These are phyloP conservation scores for Rhynchosporium agropyri DNA, from an alignment of 2,329 filamentous ascomycete species.

Conservation along the genomic window DNA sequence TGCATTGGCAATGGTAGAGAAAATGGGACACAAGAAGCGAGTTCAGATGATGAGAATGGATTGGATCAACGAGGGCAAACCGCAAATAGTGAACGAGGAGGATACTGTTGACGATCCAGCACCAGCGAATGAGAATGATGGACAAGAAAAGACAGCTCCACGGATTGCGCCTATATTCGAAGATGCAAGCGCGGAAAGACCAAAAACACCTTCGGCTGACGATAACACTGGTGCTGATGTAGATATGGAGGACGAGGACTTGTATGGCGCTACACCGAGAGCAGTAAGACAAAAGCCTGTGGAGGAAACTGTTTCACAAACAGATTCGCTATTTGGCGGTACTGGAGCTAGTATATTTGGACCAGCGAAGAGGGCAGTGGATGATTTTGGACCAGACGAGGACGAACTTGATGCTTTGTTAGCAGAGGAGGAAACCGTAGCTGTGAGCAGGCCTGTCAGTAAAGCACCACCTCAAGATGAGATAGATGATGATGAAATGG, in stretches of 20 bases:
- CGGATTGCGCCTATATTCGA: constrained; percentile 47
- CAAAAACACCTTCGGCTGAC: constrained; percentile 42
- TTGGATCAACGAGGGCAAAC: constrained; percentile 80
- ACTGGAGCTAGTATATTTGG: constrained; percentile 36
- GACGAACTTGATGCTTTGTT: constrained; percentile 40
- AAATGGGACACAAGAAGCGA: constrained; percentile 81
- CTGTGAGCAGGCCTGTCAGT: constrained; percentile 19
- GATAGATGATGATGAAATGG: constrained; percentile 51
- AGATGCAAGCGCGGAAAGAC: constrained; percentile 33
- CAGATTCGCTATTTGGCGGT: constrained; percentile 33
- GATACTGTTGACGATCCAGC: constrained; percentile 36
- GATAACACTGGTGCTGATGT: constrained; percentile 45
- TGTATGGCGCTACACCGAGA: constrained; percentile 58
- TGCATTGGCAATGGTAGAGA: constrained; percentile 87
- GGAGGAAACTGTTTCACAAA: constrained; percentile 31
- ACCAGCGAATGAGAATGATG: constrained; percentile 37
- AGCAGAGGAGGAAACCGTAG: constrained; percentile 36
- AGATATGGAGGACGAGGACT: constrained; percentile 36
- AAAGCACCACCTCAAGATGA: constrained; percentile 40
- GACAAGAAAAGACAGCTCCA: constrained; percentile 38
- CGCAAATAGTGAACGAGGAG: constrained; percentile 45
- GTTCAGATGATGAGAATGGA: constrained; percentile 74
- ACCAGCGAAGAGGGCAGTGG: constrained; percentile 29
- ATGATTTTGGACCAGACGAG: constrained; percentile 37
- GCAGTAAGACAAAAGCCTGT: constrained; percentile 29